Conservation (phyloP, 257 asterid species). For the Nicotiana obtusifolia region DNA sequence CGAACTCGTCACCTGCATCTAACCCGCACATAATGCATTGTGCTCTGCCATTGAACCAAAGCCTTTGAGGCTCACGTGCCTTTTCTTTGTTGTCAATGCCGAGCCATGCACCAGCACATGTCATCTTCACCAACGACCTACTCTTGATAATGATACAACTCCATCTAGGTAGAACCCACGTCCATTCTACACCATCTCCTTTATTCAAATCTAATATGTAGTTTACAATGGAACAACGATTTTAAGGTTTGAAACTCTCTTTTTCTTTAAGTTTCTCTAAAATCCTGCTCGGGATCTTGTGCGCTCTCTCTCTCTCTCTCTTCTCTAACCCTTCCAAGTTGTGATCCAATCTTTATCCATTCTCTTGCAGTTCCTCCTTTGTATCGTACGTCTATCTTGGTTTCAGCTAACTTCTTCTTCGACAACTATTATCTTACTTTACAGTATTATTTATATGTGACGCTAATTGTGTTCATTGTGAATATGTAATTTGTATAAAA, state of each 20-base stretch:
- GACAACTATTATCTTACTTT: not conserved
- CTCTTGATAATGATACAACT: constrained; percentile 1
- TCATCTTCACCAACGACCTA: not conserved
- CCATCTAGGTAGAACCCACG: not conserved
- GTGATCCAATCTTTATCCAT: not conserved
- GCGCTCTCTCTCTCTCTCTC: not conserved
- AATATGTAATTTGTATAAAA: too few relatives aligned
- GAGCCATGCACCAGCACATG: not conserved
- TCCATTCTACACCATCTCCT: not conserved
- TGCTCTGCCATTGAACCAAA: not conserved
- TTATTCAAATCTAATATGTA: not conserved
- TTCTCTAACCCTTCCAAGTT: not conserved
- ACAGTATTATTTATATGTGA: too few relatives aligned
- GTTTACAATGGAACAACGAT: not conserved
- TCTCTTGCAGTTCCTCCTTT: constrained; percentile 1
- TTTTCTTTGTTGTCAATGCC: not conserved
- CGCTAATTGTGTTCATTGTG: too few relatives aligned
- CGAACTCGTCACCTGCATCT: not conserved
- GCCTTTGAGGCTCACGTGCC: not conserved
- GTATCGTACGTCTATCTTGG: not conserved
- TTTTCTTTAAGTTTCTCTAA: not conserved
- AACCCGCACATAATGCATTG: not conserved
- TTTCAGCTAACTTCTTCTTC: not conserved
- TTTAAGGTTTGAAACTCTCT: not conserved
- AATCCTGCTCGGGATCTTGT: not conserved